phyloP scores from a whole-genome alignment of 257 asterid genomes.

The Misopates orontium region DNA sequence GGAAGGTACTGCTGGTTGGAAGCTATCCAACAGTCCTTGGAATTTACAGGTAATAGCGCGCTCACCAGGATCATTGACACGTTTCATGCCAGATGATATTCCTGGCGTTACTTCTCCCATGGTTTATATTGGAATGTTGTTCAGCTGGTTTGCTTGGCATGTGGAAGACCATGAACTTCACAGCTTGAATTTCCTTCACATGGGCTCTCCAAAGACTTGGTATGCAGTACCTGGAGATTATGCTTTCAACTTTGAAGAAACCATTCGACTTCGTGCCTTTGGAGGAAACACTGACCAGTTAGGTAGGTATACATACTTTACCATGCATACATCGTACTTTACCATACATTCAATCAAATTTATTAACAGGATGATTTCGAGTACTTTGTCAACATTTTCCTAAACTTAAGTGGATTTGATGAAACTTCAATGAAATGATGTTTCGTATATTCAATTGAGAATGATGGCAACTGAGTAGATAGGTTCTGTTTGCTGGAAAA shows the following conservation, averaged over 20 bases:
- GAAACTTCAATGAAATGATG: neutral
- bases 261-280: conserved; percentile 65
- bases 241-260: conserved; percentile 89
- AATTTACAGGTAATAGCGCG: conserved; percentile 94
- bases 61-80: conserved; percentile 92
- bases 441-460: neutral
- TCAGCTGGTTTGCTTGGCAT: conserved; percentile 99
- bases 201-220: conserved; percentile 98
- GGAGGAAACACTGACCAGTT: conserved; percentile 71
- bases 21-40: conserved; percentile 96
- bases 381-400: neutral
- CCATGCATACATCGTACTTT: too few species aligned
- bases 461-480: neutral
- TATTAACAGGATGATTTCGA: neutral
- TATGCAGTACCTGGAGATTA: conserved; percentile 91
- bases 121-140: conserved; percentile 96
- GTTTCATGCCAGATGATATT: conserved; percentile 98
- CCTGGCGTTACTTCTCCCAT: conserved; percentile 99
- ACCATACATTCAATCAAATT: too few species aligned
- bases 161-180: conserved; percentile 99
- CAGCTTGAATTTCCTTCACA: conserved; percentile 91
- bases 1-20: conserved; percentile 95
- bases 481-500: neutral
- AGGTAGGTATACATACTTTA: conserved; percentile 38
- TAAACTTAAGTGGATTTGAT: neutral